phyloP scores from a whole-genome alignment of 148 eudicot genomes.

The Talinum fruticosum region DNA sequence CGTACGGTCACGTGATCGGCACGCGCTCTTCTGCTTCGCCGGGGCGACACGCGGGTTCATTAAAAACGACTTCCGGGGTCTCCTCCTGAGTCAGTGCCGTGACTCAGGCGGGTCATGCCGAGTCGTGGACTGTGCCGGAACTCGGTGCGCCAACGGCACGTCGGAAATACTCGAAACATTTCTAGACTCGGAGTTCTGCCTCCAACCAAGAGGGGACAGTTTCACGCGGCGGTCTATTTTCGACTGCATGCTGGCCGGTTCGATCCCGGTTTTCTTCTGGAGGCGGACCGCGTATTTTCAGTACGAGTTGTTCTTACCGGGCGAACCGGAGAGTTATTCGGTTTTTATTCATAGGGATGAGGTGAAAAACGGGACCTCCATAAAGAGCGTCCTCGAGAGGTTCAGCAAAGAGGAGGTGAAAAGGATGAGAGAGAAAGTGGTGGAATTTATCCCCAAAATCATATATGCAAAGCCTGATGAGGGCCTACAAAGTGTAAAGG shows the following conservation, averaged over 20 bases:
- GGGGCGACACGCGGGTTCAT: constrained; percentile 75
- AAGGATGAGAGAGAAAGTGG: constrained; percentile 76
- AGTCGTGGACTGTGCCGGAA: constrained; percentile 62
- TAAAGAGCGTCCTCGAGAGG: constrained; percentile 48
- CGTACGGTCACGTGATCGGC: constrained; percentile 41
- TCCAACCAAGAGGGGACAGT: constrained; percentile 93
- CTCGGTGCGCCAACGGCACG: constrained; percentile 57
- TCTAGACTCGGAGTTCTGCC: constrained; percentile 70
- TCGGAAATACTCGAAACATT: constrained; percentile 58
- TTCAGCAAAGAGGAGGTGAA: constrained; percentile 45
- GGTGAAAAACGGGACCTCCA: constrained; percentile 63
- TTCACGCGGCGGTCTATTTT: constrained; percentile 82
- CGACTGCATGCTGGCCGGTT: constrained; percentile 94
- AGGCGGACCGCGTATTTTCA: constrained; percentile 72
- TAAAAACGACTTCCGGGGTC: constrained; percentile 62
- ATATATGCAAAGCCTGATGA: constrained; percentile 53
- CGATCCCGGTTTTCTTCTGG: constrained; percentile 95
- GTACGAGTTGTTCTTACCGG: constrained; percentile 82
- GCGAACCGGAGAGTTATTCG: constrained; percentile 78
- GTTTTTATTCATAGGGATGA: constrained; percentile 74
- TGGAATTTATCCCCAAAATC: constrained; percentile 63
- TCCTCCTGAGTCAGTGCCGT: constrained; percentile 58
- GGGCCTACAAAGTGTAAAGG: constrained; percentile 53
- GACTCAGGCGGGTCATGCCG: constrained; percentile 49
- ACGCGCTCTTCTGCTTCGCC: constrained; percentile 59